Conservation (phyloP, 192 early-diverging fungal species). For the Coemansia sp. region DNA sequence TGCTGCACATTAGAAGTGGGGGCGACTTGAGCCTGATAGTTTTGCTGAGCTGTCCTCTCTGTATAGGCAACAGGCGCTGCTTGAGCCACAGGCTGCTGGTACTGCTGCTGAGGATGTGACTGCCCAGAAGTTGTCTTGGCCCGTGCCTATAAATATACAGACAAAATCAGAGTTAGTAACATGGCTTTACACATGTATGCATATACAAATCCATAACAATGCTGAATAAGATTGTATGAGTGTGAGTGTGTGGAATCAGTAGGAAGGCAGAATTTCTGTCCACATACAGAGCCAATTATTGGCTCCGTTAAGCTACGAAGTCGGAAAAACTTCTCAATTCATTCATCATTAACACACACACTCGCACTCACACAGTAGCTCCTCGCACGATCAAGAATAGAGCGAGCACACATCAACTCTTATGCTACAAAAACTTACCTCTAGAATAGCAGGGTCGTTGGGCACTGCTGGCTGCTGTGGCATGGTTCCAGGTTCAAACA, state of each 20-base stretch:
- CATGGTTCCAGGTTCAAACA: conserved; percentile 54
- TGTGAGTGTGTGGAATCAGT: conserved; percentile 15
- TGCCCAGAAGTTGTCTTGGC: conserved; percentile 18
- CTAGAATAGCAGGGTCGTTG: conserved; percentile 83
- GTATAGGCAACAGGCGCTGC: conserved; percentile 13
- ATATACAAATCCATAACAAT: not conserved
- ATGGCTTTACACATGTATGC: not conserved
- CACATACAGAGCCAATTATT: conserved; percentile 21
- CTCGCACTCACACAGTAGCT: not conserved
- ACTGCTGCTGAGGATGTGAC: not conserved
- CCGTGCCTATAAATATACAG: conserved; percentile 4
- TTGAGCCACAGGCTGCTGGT: conserved; percentile 9
- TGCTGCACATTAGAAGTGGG: not conserved
- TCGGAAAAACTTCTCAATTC: conserved; percentile 33
- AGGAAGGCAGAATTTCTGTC: conserved; percentile 53
- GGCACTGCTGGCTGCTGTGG: conserved; percentile 58
- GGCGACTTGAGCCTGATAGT: not conserved
- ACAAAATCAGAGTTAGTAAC: not conserved
- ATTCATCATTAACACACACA: conserved; percentile 28
- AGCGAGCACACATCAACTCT: not conserved
- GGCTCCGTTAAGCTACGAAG: conserved; percentile 32
- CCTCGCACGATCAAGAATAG: not conserved
- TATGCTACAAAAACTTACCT: conserved; percentile 41
- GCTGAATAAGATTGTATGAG: not conserved
- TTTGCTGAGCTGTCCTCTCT: not conserved